Evolutionary conservation across 1,139 yeast genomes (phyloP).

Genomic region (Nadsonia starkeyi-henricii): DNA sequence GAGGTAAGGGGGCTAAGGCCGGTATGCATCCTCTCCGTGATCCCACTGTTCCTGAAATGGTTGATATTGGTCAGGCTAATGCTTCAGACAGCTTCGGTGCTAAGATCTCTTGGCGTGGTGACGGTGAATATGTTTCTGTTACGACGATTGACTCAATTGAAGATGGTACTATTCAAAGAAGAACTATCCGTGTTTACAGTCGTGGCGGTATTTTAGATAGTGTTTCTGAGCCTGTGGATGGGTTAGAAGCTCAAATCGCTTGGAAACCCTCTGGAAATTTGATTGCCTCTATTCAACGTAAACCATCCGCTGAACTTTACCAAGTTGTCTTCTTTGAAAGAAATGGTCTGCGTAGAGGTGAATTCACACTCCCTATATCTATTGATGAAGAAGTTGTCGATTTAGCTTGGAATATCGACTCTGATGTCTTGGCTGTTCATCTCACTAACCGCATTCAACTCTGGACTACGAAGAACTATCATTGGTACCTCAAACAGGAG

Average conservation of each 20-base stretch:
- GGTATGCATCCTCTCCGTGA: conserved; percentile 44
- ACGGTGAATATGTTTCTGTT: conserved; percentile 70
- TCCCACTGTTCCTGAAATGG: conserved; percentile 75
- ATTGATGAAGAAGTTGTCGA: conserved; percentile 32
- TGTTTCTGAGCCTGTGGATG: conserved; percentile 84
- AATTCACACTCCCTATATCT: conserved; percentile 57
- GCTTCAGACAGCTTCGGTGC: conserved; percentile 39
- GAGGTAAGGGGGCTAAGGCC: conserved; percentile 87
- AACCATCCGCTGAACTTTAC: conserved; percentile 14
- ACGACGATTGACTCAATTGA: conserved; percentile 43
- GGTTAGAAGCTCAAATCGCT: conserved; percentile 54
- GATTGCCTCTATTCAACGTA: conserved; percentile 70
- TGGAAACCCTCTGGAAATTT: conserved; percentile 91
- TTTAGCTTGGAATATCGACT: conserved; percentile 69
- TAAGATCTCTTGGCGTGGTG: conserved; percentile 84
- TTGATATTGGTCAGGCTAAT: conserved; percentile 47
- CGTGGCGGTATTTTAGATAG: conserved; percentile 66
- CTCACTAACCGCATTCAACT: conserved; percentile 51
- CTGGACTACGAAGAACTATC: conserved; percentile 89
- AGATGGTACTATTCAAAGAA: conserved; percentile 34
- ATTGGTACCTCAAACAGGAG: conserved; percentile 89
- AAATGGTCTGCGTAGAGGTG: conserved; percentile 87
- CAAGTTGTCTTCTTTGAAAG: conserved; percentile 69
- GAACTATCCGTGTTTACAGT: conserved; percentile 72
- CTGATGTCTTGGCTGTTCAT: conserved; percentile 65